Conservation (phyloP, 768 basidiomycete species). For the Suillus paluster region DNA sequence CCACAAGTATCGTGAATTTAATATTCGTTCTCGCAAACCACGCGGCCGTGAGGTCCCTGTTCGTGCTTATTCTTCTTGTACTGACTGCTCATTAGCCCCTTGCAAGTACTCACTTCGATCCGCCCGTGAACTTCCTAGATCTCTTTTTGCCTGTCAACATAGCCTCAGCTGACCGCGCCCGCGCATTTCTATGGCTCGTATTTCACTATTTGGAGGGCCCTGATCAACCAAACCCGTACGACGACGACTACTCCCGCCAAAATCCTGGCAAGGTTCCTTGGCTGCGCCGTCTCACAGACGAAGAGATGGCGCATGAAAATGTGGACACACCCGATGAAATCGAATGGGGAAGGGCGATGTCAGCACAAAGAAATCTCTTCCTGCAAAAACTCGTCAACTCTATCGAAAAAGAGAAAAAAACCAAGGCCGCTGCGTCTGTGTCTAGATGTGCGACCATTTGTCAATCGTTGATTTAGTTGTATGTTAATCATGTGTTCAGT, state of each 20-base stretch:
- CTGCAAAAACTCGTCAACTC: conserved; percentile 68
- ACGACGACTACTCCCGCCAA: conserved; percentile 62
- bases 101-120: conserved; percentile 73
- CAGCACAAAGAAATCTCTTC: conserved; percentile 69
- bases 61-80: conserved; percentile 13
- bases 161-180: conserved; percentile 73
- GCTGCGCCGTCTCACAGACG: conserved; percentile 56
- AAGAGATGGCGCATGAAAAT: conserved; percentile 69
- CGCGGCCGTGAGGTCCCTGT: conserved; percentile 59
- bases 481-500: conserved; percentile 15
- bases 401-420: conserved; percentile 54
- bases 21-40: conserved; percentile 85
- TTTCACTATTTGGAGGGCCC: conserved; percentile 80
- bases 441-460: conserved; percentile 29
- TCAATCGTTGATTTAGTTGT: conserved; percentile 1
- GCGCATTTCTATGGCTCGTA: conserved; percentile 82
- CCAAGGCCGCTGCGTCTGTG: conserved; percentile 41
- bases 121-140: conserved; percentile 76
- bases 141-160: conserved; percentile 80
- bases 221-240: conserved; percentile 71
- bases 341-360: conserved; percentile 79
- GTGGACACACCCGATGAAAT: conserved; percentile 79
- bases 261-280: conserved; percentile 68
- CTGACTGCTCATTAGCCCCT: conserved; percentile 49
- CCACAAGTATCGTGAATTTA: conserved; percentile 86